Evolutionary conservation across 495 filamentous ascomycete species (phyloP).

Genomic region (Hypoxylon perforatum): DNA sequence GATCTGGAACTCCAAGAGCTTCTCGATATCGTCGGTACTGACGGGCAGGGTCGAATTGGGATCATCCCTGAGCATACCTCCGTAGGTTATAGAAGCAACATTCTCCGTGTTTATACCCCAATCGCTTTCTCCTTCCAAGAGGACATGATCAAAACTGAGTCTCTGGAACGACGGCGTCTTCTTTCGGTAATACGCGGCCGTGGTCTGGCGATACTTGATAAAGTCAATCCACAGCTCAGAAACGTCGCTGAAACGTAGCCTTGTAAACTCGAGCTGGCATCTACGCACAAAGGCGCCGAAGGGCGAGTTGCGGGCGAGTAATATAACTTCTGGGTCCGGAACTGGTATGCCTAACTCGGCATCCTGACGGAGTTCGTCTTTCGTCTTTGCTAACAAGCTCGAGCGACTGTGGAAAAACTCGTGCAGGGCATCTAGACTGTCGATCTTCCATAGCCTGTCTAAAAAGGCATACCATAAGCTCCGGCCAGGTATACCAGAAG

Average conservation of each 20-base stretch:
- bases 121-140: conserved; percentile 60
- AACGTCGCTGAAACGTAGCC: conserved; percentile 80
- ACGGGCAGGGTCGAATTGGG: conserved; percentile 55
- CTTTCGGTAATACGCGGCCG: conserved; percentile 74
- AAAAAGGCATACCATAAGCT: conserved; percentile 87
- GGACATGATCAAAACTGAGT: conserved; percentile 75
- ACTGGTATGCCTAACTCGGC: conserved; percentile 49
- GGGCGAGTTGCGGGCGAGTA: conserved; percentile 75
- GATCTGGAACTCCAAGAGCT: conserved; percentile 86
- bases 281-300: conserved; percentile 86
- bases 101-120: conserved; percentile 59
- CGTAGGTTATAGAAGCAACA: conserved; percentile 71
- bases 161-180: conserved; percentile 70
- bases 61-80: conserved; percentile 64
- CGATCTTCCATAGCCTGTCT: conserved; percentile 83
- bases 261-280: conserved; percentile 79
- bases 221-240: conserved; percentile 83
- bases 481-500: conserved; percentile 79
- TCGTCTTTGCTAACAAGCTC: conserved; percentile 68
- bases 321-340: conserved; percentile 55
- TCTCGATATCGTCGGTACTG: conserved; percentile 86
- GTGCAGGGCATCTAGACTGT: conserved; percentile 81
- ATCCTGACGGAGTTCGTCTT: conserved; percentile 64
- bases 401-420: conserved; percentile 73
- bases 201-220: conserved; percentile 80